Percentiles rank a stretch among this genome's conserved stretches.
Conservation (phyloP, 2,329 filamentous ascomycete genomes). For the Colletotrichum limetticola region DNA sequence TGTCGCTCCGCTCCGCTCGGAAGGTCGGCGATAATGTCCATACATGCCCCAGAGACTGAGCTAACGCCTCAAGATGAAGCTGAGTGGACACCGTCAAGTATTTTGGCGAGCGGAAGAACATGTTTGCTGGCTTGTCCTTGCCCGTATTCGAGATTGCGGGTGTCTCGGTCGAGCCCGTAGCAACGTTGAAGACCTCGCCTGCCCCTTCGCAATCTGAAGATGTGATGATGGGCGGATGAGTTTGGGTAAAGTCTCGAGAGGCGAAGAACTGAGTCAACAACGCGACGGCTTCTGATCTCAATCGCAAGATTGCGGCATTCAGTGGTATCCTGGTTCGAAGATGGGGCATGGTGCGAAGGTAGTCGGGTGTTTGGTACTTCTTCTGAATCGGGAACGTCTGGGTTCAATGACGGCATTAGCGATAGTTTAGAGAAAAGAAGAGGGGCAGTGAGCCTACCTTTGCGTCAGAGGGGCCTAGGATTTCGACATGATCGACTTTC, state of each 20-base stretch:
- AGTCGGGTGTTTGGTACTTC: slow-evolving; percentile 93
- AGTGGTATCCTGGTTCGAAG: slow-evolving; percentile 84
- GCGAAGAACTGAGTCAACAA: slow-evolving; percentile 82
- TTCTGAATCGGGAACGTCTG: slow-evolving; percentile 95
- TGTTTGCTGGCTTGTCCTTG: slow-evolving; percentile 51
- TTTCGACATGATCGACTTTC: slow-evolving; percentile 73
- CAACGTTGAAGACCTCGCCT: slow-evolving; percentile 88
- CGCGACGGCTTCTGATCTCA: slow-evolving; percentile 84
- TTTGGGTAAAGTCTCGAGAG: slow-evolving; percentile 77
- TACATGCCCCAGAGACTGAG: slow-evolving; percentile 88
- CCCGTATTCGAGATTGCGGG: slow-evolving; percentile 42
- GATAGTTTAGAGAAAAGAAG: slow-evolving; percentile 23
- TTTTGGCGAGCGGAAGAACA: slow-evolving; percentile 88
- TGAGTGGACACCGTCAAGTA: slow-evolving; percentile 97
- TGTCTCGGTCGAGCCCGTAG: slow-evolving; percentile 48
- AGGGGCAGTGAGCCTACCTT: slow-evolving; percentile 65
- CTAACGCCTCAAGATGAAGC: slow-evolving; percentile 91
- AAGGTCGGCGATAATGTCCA: slow-evolving; percentile 97
- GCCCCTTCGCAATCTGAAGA: slow-evolving; percentile 98
- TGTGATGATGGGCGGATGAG: slow-evolving; percentile 93
- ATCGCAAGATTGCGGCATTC: slow-evolving; percentile 81
- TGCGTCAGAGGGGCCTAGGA: slow-evolving; percentile 83
- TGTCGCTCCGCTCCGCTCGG: slow-evolving; percentile 92
- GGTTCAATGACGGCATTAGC: slow-evolving; percentile 17
- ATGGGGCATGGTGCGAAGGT: slow-evolving; percentile 88